phyloP scores from a whole-genome alignment of 805 yeast species.

The Lipomyces mesembrius region DNA sequence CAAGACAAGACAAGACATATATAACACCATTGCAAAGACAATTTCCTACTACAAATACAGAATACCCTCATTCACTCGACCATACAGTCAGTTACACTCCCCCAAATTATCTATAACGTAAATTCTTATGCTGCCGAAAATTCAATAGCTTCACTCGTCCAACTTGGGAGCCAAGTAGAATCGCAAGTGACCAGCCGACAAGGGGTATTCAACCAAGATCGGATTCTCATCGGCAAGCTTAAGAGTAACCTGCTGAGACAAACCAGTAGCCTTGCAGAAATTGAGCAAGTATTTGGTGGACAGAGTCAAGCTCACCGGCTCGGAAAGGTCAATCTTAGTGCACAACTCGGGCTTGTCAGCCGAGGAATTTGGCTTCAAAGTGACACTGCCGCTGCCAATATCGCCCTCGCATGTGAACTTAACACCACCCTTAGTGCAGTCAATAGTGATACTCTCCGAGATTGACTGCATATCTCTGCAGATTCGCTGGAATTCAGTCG shows the following conservation, averaged over 20 bases:
- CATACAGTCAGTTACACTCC: background rate
- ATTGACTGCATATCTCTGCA: slow-evolving; percentile 85
- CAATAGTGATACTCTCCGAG: slow-evolving; percentile 83
- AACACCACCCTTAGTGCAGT: slow-evolving; percentile 89
- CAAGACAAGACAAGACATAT: background rate
- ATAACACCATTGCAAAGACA: slow-evolving; percentile 3
- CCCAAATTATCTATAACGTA: background rate
- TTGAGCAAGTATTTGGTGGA: slow-evolving; percentile 90
- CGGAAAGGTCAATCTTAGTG: slow-evolving; percentile 74
- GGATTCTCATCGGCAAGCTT: slow-evolving; percentile 91
- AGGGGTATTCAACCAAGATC: slow-evolving; percentile 87
- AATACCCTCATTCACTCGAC: background rate
- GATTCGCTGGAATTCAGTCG: slow-evolving; percentile 84
- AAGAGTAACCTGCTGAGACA: slow-evolving; percentile 76
- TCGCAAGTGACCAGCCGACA: slow-evolving; percentile 89
- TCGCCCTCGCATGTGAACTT: slow-evolving; percentile 91
- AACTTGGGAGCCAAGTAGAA: slow-evolving; percentile 98
- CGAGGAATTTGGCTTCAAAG: slow-evolving; percentile 81
- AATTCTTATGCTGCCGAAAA: background rate
- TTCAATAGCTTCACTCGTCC: slow-evolving; percentile 56
- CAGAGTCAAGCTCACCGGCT: slow-evolving; percentile 86
- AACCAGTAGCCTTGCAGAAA: slow-evolving; percentile 86
- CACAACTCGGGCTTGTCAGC: slow-evolving; percentile 79
- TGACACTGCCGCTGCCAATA: slow-evolving; percentile 83
- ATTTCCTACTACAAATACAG: background rate